Base-by-base conservation (phyloP, 2,329 filamentous ascomycete genomes). In the Aureobasidium sp. region DNA sequence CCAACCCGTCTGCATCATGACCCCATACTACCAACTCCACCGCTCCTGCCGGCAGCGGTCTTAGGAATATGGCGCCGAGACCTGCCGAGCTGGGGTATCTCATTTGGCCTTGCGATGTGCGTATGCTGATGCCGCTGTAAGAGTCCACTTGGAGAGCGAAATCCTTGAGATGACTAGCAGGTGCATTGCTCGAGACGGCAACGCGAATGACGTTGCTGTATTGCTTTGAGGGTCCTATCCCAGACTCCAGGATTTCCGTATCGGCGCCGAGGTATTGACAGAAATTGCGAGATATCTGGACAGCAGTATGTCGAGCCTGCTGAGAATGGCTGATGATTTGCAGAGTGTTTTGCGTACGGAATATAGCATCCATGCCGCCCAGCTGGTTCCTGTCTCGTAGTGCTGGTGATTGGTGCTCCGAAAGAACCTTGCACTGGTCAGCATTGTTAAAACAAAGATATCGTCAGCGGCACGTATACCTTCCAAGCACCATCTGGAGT, bases 11-110 rank as follows among this genome's bases (percentile, higher is more conserved):
- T 23, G 70, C 69, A 68, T 82, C 78, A 25, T 67, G 66, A 17
- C 80, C 82, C 82, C 81, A 84, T 7, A 84, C 68, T 3, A 84
- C 76, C 37, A 84, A 68, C 65, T 83, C 81, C 53, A 84, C 70
- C 57, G 76, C 70, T 60, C 79, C 77, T 29, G 72, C 69, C 1
- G 69, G 66, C 29, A 80, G 64, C 3, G 81, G 81, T 23, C 77
- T 74, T 13, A 84, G 67, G 64, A 79, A 84, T 17, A 81, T 74
- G 2, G 79, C 78, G 31, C 76, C 78, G 45, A 81, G 70, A 2
- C 75, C 74, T 46, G 38, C 23, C 9, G 37, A 42, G 27, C 21
- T 31, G 17, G 40, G 31, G 40, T 50, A 51, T 1, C 15, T 45
- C 25, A 15, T 46, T 19, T 33, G 51, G 11, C 50, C 49, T n/a